phyloP scores from a whole-genome alignment of 2,329 filamentous ascomycete genomes.

The Penicillium sp. region DNA sequence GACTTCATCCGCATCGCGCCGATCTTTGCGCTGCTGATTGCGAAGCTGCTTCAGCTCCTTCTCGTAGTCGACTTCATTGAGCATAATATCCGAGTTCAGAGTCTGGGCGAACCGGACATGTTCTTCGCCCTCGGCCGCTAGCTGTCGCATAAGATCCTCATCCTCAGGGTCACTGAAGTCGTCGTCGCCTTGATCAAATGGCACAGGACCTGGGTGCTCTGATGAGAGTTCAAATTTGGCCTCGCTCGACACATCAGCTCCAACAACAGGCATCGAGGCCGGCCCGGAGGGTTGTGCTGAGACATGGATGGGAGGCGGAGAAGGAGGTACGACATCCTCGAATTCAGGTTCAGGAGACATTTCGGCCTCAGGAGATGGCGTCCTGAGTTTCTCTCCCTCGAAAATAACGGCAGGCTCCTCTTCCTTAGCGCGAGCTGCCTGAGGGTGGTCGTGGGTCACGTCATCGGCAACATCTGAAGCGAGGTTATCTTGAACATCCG shows the following conservation, averaged over 20 bases:
- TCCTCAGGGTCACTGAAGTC: conserved; percentile 84
- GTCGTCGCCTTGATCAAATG: conserved; percentile 45
- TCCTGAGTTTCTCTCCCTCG: background rate
- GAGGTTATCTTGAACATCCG: background rate
- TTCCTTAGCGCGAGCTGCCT: conserved; percentile 4
- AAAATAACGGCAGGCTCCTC: conserved; percentile 2
- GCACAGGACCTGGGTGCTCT: conserved; percentile 18
- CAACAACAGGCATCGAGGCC: conserved; percentile 1
- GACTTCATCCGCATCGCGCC: conserved; percentile 87
- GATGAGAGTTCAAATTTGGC: conserved; percentile 12
- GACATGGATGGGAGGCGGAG: background rate
- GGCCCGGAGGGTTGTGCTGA: background rate
- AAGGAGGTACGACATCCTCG: conserved; percentile 42
- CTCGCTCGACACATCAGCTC: conserved; percentile 20
- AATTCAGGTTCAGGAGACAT: conserved; percentile 46
- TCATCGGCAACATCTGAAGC: background rate
- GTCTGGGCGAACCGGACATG: conserved; percentile 87
- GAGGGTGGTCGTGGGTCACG: background rate
- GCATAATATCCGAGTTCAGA: conserved; percentile 68
- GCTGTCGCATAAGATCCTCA: conserved; percentile 76
- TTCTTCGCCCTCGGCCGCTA: conserved; percentile 86
- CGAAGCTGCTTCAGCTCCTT: conserved; percentile 79
- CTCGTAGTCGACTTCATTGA: conserved; percentile 74
- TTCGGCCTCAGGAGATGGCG: conserved; percentile 3
- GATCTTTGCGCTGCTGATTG: conserved; percentile 92